Conservation (phyloP, 805 yeast species). For the Suhomyces vadensis region DNA sequence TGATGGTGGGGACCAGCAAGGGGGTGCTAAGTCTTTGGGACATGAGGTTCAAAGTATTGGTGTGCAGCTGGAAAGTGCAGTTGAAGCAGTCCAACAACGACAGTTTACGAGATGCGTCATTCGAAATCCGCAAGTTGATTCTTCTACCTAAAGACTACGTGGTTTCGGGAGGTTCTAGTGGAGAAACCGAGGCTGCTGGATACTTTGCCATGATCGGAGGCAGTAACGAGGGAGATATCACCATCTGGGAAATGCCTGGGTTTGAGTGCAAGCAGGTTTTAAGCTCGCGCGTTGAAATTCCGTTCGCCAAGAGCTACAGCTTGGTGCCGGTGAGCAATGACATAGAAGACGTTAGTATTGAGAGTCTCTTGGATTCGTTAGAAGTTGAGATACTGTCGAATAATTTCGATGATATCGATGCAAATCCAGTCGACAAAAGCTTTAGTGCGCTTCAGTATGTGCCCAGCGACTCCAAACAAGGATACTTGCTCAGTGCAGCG, state of each 20-base stretch:
- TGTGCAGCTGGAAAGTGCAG: slow-evolving; percentile 61
- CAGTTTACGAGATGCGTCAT: slow-evolving; percentile 10
- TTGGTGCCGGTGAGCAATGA: slow-evolving; percentile 22
- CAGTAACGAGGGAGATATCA: slow-evolving; percentile 54
- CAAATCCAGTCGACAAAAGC: slow-evolving; percentile 10
- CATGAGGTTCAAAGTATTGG: slow-evolving; percentile 58
- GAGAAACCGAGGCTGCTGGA: slow-evolving; percentile 14
- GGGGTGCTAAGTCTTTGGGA: slow-evolving; percentile 86
- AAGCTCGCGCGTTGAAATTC: slow-evolving; percentile 19
- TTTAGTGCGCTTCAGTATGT: slow-evolving; percentile 15
- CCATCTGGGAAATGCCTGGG: slow-evolving; percentile 75
- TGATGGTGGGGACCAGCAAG: slow-evolving; percentile 69
- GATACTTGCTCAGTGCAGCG: slow-evolving; percentile 27
- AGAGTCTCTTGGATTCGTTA: slow-evolving; percentile 19
- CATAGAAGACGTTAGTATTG: slow-evolving; percentile 15
- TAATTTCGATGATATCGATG: slow-evolving; percentile 6
- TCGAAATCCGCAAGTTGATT: slow-evolving; percentile 44
- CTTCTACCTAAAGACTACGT: slow-evolving; percentile 43
- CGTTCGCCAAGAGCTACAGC: slow-evolving; percentile 25
- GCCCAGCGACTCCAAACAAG: background rate
- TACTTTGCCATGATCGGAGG: slow-evolving; percentile 66
- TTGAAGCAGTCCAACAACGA: slow-evolving; percentile 11
- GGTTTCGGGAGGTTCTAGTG: slow-evolving; percentile 23
- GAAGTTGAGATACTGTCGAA: slow-evolving; percentile 19
- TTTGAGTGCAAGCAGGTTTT: slow-evolving; percentile 51